Conservation (phyloP, 2,329 filamentous ascomycete genomes). For the Rutstroemia sydowiana region DNA sequence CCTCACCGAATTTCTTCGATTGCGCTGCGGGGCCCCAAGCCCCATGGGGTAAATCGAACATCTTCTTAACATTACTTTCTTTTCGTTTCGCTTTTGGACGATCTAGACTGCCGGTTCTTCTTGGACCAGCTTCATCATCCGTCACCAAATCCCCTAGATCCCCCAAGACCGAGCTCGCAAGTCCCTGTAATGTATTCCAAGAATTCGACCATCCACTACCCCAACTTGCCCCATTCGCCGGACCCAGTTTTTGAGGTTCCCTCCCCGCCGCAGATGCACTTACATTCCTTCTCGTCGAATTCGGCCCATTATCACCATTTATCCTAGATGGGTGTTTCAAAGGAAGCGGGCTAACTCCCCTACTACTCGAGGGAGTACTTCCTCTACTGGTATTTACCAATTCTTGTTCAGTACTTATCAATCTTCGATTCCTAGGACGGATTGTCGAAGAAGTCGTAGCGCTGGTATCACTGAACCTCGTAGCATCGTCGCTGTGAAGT, state of each 20-base stretch:
- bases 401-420: slow-evolving; percentile 27
- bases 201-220: slow-evolving; percentile 24
- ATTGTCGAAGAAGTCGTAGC: slow-evolving; percentile 16
- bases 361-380: slow-evolving; percentile 33
- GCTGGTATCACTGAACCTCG: slow-evolving; percentile 1
- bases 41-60: slow-evolving; percentile 15
- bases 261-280: slow-evolving; percentile 1
- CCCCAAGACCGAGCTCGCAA: slow-evolving; percentile 30
- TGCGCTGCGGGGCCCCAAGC: slow-evolving; percentile 25
- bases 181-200: slow-evolving; percentile 27
- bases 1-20: slow-evolving; percentile 18
- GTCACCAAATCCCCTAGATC: slow-evolving; percentile 10
- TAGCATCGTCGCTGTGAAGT: slow-evolving; percentile 7
- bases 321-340: slow-evolving; percentile 31
- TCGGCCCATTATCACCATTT: slow-evolving; percentile 3
- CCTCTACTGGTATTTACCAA: slow-evolving; percentile 23
- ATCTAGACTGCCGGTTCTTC: slow-evolving; percentile 3
- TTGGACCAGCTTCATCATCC: slow-evolving; percentile 16
- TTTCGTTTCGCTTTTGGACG: slow-evolving; percentile 10
- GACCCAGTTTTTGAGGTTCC: neutral
- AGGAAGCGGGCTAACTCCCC: slow-evolving; percentile 43
- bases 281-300: neutral
- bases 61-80: slow-evolving; percentile 11
- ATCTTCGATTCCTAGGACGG: slow-evolving; percentile 26
- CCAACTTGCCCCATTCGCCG: slow-evolving; percentile 7